Percentiles rank a stretch among this genome's conserved stretches.
Evolutionary conservation across 305 asterid species (phyloP).

Genomic region (Coffea humblotiana): DNA sequence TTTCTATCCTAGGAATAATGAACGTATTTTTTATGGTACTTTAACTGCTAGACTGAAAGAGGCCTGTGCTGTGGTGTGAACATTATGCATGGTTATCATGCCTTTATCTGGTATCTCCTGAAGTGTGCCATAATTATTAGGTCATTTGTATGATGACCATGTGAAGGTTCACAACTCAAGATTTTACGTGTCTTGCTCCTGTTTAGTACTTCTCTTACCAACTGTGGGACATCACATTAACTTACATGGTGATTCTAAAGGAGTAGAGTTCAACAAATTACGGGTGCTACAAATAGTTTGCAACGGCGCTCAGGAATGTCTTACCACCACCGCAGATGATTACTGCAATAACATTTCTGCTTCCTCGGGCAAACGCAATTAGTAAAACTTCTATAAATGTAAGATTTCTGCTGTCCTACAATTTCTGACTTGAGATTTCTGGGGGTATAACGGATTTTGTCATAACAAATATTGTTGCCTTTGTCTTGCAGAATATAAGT

Average conservation of each 20-base stretch:
- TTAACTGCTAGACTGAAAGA: background rate
- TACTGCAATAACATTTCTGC: slow-evolving; percentile 55
- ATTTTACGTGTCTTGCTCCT: slow-evolving; percentile 15
- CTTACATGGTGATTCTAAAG: slow-evolving; percentile 48
- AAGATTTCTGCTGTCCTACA: slow-evolving; percentile 36
- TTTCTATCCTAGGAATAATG: background rate
- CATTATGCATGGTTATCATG: background rate
- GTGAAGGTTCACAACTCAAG: background rate
- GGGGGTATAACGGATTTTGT: background rate
- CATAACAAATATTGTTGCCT: background rate
- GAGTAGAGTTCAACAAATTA: slow-evolving; percentile 79
- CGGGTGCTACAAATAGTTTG: slow-evolving; percentile 53
- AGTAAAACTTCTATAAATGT: slow-evolving; percentile 59
- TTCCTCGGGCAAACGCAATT: slow-evolving; percentile 53
- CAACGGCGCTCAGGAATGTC: slow-evolving; percentile 76
- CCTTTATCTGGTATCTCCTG: background rate
- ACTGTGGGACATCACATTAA: slow-evolving; percentile 29
- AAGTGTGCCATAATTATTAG: background rate
- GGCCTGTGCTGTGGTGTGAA: too few relatives aligned
- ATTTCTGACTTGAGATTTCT: background rate
- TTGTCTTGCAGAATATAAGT: slow-evolving; percentile 43
- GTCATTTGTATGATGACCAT: background rate
- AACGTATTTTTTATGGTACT: background rate
- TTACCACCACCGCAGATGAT: slow-evolving; percentile 90
- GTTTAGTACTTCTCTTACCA: slow-evolving; percentile 15